Evolutionary conservation across 495 filamentous ascomycete species (phyloP), one percentile per base, ranked within the genome.

Genomic region (Pyrenopolyporus hunteri): DNA sequence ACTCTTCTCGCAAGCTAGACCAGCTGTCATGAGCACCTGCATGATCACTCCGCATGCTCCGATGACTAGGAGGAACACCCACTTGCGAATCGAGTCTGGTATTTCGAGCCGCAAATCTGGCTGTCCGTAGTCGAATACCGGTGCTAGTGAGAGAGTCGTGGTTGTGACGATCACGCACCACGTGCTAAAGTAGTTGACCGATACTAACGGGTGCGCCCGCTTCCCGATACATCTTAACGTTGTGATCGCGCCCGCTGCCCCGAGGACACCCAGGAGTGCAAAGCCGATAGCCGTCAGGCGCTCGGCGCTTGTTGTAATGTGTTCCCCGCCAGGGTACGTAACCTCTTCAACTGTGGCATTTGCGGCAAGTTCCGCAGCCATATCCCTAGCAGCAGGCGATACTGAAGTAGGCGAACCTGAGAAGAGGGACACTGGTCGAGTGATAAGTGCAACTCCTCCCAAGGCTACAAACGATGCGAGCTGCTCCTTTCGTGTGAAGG

Each of bases 1-100:
- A 5, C 85, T 84, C 50, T 74, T 76, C 53, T 81, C 90, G 14
- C 85, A 83, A 39, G 87, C 81, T 60, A 98, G 71, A 0, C 92
- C 92, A 1, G 85, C 81, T 3, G 93, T 96, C n/a, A 96, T 74
- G 17, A 96, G 77, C 60, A 92, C 90, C 79, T 97, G 93, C 83
- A 94, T 86, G 6, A 89, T 70, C 61, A 98, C 93, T 5, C 93
- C 93, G 48, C 85, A 90, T 0, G 85, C 70, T 0, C 89, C 90
- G 17, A 96, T 71, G 36, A 85, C 84, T 0, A 87, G 6, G 9
- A 98, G 75, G 45, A 92, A 75, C 0, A 61, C 71, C 92, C 91
- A 96, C 67, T 96, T 89, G 16, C 82, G 71, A 1, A 69, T 4
- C 2, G 80, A 81, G 0, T 71, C 68, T 0, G 93, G 93, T 1